Base-by-base conservation (phyloP, 306 rosid species). In the Medicago arabica region DNA sequence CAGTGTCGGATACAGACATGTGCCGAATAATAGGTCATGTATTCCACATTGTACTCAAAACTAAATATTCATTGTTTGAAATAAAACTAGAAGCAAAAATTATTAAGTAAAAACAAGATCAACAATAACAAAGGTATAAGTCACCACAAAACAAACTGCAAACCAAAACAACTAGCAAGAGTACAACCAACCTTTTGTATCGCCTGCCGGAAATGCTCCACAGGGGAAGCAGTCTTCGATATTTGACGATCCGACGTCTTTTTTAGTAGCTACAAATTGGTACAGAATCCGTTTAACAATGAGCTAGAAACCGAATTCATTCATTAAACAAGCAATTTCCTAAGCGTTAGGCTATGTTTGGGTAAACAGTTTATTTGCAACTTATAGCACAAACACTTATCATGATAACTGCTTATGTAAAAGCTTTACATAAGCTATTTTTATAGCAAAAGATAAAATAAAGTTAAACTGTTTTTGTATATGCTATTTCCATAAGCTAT, bases 221-320 rank as follows among this genome's bases (percentile, higher is more conserved):
- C 85, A 3, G 97, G 98, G 3, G 96, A 80, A 54, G 97, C 92
- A 2, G 92, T 86, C 89, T 76, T 92, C 10, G 97, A 89, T 69
- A 92, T 86, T 90, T 92, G 97, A 55, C 88, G 87, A 18, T 88
- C 97, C 0, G 90, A 89, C 3, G 91, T 83, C 90, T 92, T 95
- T 92, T 89, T 95, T 25, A 95, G 87, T 82, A 95, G 92, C 99
- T 92, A 90, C 91, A 88, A 70, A 88, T 70, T 54, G 83, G 83
- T 82, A 86, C 82, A 86, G 80, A 89, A 86, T 83, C 79, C 85
- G 80, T 78, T 86, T 70, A 85, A 79, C 87, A 91, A 76, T 90
- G 79, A 90, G 92, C 89, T 83, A 58, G 10, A 78, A 17, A 78
- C 71, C 43, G 18, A 74, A 38, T 4, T 49, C 59, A 41, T 6